Evolutionary conservation across 2,329 filamentous ascomycete species (phyloP), one percentile per base, ranked within the genome.

Genomic region (Amphichorda felina): DNA sequence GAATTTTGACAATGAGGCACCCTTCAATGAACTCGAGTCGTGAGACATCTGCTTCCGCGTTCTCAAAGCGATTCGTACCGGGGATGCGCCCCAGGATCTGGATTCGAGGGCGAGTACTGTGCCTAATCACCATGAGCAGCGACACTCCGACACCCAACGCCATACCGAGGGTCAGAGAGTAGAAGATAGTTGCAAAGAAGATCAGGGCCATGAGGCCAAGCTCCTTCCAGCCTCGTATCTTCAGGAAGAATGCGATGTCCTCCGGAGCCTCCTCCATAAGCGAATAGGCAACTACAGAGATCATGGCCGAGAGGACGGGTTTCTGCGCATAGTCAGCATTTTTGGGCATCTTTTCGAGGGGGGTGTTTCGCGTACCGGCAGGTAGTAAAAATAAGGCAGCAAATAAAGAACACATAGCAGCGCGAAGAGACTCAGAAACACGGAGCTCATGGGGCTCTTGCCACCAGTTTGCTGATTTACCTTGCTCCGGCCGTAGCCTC

Each of bases 1-100:
- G 89, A 37, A 98, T 96, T 65, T 96, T 96, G 49, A 96, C 86
- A 40, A 98, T 94, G 8, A 98, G 65, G 41, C 84, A 93, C 13
- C 89, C 85, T 44, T 95, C 88, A 36, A 95, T 72, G 48, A 94
- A 88, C 54, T 96, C 89, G 3, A 96, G 68, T 19, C 72, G 69
- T 30, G 81, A 76, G 0, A 79, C 72, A 38, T 82, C 73, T 1
- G 79, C 63, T 48, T 79, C 88, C 2, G 88, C 87, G 48, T 93
- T 94, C 43, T 89, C 84, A 49, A 94, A 95, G 5, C 75, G 76
- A 43, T 82, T 74, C 1, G 84, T 93, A 9, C 83, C 85, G 0
- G 83, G 82, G 2, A 94, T 77, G 38, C 89, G 84, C 25, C 91
- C 91, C 0, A 98, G 67, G 52, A 98, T 98, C 57, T 96, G 88